A percentile compares a stretch with the other conserved stretches of the same genome.
Evolutionary conservation across 257 asterid genomes (phyloP).

Genomic region (Lithospermum erythrorhizon): DNA sequence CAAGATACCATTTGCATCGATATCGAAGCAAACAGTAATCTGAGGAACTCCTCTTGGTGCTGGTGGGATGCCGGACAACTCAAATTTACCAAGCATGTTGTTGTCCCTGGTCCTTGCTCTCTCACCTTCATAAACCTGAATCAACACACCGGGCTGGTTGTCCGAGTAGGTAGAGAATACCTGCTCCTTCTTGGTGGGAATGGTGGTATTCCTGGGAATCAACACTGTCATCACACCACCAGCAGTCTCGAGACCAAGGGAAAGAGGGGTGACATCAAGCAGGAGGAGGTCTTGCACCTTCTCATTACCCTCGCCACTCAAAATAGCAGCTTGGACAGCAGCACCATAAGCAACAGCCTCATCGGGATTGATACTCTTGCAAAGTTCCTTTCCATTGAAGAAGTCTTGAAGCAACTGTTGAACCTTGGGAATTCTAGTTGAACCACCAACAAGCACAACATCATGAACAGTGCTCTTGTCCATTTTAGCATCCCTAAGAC

Average conservation of each 20-base stretch:
- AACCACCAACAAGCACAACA: neutral
- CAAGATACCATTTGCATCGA: neutral
- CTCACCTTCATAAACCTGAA: neutral
- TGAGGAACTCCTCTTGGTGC: neutral
- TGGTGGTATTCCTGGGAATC: neutral
- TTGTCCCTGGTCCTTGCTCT: neutral
- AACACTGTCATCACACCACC: neutral
- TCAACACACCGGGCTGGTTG: neutral
- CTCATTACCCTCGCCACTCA: neutral
- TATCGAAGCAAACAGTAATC: neutral
- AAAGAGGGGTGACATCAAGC: neutral
- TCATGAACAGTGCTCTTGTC: neutral
- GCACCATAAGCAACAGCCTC: neutral
- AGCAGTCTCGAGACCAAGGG: neutral
- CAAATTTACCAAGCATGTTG: neutral
- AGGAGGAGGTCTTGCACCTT: neutral
- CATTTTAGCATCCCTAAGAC: neutral
- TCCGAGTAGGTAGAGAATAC: neutral
- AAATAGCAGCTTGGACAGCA: neutral
- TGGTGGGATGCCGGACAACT: neutral
- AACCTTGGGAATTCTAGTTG: neutral
- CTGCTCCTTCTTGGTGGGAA: neutral
- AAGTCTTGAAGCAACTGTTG: neutral
- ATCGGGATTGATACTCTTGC: neutral
- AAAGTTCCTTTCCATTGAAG: neutral